Percentiles rank a stretch among this genome's conserved stretches.
Evolutionary conservation across 345 rosid species (phyloP).

Genomic region (Camelina hispida): DNA sequence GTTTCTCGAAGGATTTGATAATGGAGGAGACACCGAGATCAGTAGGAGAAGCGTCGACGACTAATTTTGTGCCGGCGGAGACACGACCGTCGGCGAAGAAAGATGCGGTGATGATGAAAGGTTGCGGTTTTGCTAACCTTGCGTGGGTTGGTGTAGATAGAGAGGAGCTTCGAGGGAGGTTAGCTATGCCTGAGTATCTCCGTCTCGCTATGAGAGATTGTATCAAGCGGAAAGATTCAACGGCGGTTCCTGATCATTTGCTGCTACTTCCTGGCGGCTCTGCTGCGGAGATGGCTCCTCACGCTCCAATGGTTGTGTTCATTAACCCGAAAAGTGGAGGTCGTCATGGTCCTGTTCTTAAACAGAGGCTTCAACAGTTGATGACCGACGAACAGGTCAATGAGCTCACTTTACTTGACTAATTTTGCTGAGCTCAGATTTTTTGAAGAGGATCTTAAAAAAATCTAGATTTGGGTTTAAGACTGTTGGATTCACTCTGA

Average conservation of each 20-base stretch:
- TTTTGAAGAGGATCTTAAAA: constrained; percentile 8
- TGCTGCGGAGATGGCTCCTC: constrained; percentile 51
- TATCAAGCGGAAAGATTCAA: constrained; percentile 59
- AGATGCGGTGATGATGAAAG: constrained; percentile 51
- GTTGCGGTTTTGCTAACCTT: constrained; percentile 72
- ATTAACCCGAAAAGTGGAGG: constrained; percentile 89
- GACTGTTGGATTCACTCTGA: constrained; percentile 8
- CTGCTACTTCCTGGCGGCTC: constrained; percentile 36
- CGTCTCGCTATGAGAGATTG: constrained; percentile 74
- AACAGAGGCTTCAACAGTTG: constrained; percentile 72
- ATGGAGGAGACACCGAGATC: constrained; percentile 46
- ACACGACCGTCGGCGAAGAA: constrained; percentile 50
- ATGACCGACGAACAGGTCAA: constrained; percentile 80
- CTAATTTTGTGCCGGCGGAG: constrained; percentile 51
- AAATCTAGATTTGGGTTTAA: constrained; percentile 6
- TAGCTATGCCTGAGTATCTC: constrained; percentile 74
- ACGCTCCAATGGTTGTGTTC: constrained; percentile 80
- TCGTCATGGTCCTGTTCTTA: constrained; percentile 84
- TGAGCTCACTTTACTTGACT: neutral
- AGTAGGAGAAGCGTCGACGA: constrained; percentile 52
- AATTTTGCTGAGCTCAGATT: neutral
- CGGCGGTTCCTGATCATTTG: constrained; percentile 40
- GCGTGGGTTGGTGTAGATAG: constrained; percentile 68
- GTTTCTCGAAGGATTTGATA: neutral
- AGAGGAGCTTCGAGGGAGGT: constrained; percentile 63